Percentiles rank a stretch among this genome's conserved stretches.
phyloP scores from a whole-genome alignment of 75 land plant genomes.

The Pseudotsuga menziesii region DNA sequence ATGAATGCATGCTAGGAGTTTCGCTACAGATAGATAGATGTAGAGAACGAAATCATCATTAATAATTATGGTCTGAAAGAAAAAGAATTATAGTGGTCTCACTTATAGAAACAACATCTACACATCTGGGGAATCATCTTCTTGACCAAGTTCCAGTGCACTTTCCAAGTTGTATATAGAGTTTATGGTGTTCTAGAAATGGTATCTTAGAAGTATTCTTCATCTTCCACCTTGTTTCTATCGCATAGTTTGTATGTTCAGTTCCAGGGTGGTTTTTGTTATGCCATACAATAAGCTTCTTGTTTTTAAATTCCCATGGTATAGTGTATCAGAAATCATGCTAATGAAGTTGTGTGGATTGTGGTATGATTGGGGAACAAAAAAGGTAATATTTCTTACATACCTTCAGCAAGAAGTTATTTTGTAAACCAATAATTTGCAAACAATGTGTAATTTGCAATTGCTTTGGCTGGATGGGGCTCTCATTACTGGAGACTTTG shows the following conservation, averaged over 20 bases:
- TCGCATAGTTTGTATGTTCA: not conserved
- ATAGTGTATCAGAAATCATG: not conserved
- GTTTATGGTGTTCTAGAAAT: not conserved
- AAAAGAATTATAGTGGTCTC: no score
- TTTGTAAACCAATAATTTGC: not conserved
- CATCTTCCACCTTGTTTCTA: not conserved
- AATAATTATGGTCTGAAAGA: no score
- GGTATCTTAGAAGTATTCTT: not conserved
- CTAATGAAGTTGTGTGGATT: not conserved
- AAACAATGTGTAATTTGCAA: constrained; percentile 4
- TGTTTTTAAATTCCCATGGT: not conserved
- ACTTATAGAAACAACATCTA: no score
- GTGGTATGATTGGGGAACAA: not conserved
- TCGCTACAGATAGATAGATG: no score
- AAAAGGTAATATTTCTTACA: not conserved
- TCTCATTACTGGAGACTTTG: not conserved
- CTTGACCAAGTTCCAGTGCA: no score
- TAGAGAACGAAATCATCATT: no score
- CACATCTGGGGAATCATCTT: no score
- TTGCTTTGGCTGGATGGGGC: constrained; percentile 4
- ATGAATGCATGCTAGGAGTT: no score
- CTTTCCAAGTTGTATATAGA: not conserved
- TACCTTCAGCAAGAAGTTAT: constrained; percentile 6
- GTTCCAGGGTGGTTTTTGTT: not conserved
- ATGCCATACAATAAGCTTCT: no score